These are phyloP conservation scores for Rhodotorula toruloides DNA, from an alignment of 768 basidiomycete genomes.

Conservation along the genomic window DNA sequence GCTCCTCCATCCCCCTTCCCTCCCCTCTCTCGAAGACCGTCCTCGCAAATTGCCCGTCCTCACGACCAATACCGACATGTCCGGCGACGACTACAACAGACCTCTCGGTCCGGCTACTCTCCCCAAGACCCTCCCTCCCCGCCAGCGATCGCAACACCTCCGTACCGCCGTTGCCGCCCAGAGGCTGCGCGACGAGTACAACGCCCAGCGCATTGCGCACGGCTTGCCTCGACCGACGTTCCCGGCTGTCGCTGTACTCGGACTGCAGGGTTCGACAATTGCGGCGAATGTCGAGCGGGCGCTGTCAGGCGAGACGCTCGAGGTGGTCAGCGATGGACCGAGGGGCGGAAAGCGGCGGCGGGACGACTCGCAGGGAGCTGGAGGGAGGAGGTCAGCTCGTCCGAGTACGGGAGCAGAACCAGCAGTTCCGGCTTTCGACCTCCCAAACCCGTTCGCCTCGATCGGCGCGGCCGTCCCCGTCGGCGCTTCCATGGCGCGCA, in stretches of 20 bases:
- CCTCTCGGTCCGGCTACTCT: conserved; percentile 4
- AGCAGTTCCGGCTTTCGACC: not conserved
- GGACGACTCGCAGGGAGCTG: conserved; percentile 11
- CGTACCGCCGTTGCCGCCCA: conserved; percentile 23
- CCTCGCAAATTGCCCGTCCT: conserved; percentile 11
- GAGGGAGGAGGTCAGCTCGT: not conserved
- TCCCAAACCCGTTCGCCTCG: conserved; percentile 37
- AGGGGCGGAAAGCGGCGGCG: conserved; percentile 16
- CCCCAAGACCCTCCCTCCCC: conserved; percentile 19
- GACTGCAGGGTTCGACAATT: conserved; percentile 24
- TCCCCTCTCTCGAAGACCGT: conserved; percentile 29
- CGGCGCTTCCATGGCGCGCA: conserved; percentile 53
- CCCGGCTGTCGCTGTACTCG: conserved; percentile 27
- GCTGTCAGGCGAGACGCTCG: conserved; percentile 18
- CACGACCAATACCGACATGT: conserved; percentile 25
- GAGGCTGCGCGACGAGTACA: conserved; percentile 21
- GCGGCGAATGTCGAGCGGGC: conserved; percentile 31
- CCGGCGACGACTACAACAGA: conserved; percentile 25
- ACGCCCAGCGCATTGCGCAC: conserved; percentile 17
- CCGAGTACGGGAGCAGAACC: not conserved
- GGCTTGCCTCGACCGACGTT: conserved; percentile 6
- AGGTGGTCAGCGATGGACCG: not conserved
- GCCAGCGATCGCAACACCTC: conserved; percentile 26
- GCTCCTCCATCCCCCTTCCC: conserved; percentile 25
- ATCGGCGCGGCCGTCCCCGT: conserved; percentile 19